phyloP scores from a whole-genome alignment of 2,329 filamentous ascomycete species.

The Dactylellina drechsleri region DNA sequence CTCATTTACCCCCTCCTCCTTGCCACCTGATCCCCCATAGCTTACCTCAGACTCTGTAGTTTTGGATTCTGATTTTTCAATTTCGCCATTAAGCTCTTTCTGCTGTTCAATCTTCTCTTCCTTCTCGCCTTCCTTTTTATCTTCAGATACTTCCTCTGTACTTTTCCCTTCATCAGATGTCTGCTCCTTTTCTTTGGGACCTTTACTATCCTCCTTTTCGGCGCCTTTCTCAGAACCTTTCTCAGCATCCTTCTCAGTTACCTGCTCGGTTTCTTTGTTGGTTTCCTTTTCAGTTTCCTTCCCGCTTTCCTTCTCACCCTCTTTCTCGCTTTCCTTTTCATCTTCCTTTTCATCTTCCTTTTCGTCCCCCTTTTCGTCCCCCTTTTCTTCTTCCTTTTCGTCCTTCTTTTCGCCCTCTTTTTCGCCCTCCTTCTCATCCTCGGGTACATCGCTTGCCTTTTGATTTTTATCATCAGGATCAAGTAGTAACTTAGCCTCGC shows the following conservation, averaged over 20 bases:
- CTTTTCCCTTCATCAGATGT: no score
- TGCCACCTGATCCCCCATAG: no score
- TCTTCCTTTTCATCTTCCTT: background rate
- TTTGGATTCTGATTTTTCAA: no score
- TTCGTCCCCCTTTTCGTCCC: background rate
- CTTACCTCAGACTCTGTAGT: no score
- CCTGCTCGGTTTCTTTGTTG: background rate
- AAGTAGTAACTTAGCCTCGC: slow-evolving; percentile 26
- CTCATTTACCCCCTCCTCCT: no score
- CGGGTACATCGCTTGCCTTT: slow-evolving; percentile 27
- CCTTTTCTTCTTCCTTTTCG: slow-evolving; percentile 5
- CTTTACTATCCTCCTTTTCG: background rate
- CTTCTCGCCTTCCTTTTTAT: no score
- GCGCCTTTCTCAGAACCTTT: background rate
- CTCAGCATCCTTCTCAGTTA: background rate
- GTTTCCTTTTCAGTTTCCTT: background rate
- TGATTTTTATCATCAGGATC: slow-evolving; percentile 46
- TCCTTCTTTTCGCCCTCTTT: slow-evolving; percentile 50
- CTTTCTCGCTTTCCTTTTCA: background rate
- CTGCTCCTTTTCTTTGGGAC: no score
- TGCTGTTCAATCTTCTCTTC: no score
- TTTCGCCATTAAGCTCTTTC: no score
- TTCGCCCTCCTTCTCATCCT: slow-evolving; percentile 15
- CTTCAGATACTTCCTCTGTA: no score
- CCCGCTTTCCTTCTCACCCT: background rate